Percentiles rank a stretch among this genome's conserved stretches.
Evolutionary conservation across 768 basidiomycete species (phyloP).

Genomic region (Leccinum boreale): DNA sequence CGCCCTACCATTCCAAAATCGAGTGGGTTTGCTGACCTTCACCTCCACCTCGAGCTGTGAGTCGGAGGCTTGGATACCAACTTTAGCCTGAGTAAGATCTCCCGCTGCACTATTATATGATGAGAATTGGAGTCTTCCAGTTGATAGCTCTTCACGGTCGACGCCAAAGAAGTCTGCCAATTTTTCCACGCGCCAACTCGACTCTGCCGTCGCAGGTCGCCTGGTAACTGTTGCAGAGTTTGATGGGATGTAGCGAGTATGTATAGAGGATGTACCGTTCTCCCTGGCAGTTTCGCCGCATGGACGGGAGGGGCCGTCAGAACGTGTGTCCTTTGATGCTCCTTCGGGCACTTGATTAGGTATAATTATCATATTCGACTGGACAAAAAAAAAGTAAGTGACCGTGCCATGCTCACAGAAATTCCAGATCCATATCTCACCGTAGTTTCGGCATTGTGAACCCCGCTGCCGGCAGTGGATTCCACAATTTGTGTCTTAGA

Average conservation of each 20-base stretch:
- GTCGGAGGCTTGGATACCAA: not conserved
- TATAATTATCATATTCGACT: not conserved
- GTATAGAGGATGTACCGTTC: not conserved
- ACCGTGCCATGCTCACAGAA: not conserved
- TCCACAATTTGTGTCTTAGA: not conserved
- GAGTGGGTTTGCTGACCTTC: slow-evolving; percentile 33
- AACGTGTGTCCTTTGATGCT: not conserved
- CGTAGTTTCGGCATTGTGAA: not conserved
- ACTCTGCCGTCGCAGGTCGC: slow-evolving; percentile 5
- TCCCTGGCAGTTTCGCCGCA: not conserved
- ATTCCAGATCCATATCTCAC: slow-evolving; percentile 4
- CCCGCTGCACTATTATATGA: slow-evolving; percentile 1
- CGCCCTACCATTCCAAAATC: slow-evolving; percentile 39
- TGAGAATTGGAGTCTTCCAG: not conserved
- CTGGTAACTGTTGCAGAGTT: not conserved
- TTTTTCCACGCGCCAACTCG: slow-evolving; percentile 12
- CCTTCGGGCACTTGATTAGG: not conserved
- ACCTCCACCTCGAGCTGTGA: slow-evolving; percentile 35
- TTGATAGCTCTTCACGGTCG: not conserved
- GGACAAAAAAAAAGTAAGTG: not conserved
- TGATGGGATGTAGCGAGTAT: not conserved
- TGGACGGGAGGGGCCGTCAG: not conserved
- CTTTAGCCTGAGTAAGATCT: not conserved
- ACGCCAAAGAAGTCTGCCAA: slow-evolving; percentile 17
- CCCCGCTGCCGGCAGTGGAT: not conserved